Evolutionary conservation across 140 eudicot genomes (phyloP).

Genomic region (Bidens hawaiensis): DNA sequence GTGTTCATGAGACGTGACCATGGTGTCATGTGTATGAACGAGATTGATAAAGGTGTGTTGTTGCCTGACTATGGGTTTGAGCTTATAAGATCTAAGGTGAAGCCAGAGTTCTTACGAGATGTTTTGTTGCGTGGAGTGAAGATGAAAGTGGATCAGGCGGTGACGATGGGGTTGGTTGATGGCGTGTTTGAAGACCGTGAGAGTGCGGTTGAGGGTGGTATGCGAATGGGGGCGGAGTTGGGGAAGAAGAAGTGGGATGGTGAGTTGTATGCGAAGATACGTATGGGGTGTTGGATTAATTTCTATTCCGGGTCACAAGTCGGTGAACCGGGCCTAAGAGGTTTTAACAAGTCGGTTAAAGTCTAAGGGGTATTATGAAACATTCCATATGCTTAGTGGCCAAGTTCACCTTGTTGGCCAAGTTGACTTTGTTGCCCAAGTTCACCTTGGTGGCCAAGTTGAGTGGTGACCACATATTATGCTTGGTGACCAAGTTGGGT

Average conservation of each 20-base stretch:
- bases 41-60: slow-evolving; percentile 6
- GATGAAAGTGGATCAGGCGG: slow-evolving; percentile 35
- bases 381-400: no score
- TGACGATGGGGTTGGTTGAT: slow-evolving; percentile 24
- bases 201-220: slow-evolving; percentile 25
- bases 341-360: no score
- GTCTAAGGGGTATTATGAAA: no score
- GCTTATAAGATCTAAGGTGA: slow-evolving; percentile 14
- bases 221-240: slow-evolving; percentile 29
- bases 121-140: slow-evolving; percentile 23
- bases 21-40: slow-evolving; percentile 11
- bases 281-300: no score
- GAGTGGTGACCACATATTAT: no score
- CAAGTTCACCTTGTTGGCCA: no score
- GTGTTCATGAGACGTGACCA: background rate
- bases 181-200: slow-evolving; percentile 18
- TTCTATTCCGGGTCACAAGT: no score
- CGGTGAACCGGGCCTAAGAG: no score
- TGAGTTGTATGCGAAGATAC: slow-evolving; percentile 35
- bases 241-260: slow-evolving; percentile 29
- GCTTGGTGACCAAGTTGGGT: no score
- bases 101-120: slow-evolving; percentile 19
- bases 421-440: no score
- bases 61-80: background rate
- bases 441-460: no score